Evolutionary conservation across 371 early-diverging fungal genomes (phyloP).

Genomic region (Actinomortierella ambigua): DNA sequence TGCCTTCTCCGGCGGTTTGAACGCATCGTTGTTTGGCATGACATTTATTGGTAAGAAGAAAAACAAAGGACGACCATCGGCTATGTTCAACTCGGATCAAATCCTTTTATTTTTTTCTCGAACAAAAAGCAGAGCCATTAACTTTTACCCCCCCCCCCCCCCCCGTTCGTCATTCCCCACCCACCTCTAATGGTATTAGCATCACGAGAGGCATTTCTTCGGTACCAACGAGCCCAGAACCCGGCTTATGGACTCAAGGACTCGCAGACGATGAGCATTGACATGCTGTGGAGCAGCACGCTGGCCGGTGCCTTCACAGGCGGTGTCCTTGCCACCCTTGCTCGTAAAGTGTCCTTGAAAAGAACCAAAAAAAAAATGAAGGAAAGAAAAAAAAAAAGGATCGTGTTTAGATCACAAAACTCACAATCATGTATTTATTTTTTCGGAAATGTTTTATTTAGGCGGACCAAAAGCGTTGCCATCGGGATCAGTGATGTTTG

Average conservation of each 20-base stretch:
- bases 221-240: slow-evolving; percentile 59
- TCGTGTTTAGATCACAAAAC: not conserved
- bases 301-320: slow-evolving; percentile 64
- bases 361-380: too few relatives aligned
- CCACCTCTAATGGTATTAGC: slow-evolving; percentile 32
- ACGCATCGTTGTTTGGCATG: slow-evolving; percentile 52
- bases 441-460: slow-evolving; percentile 8
- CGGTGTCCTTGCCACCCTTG: slow-evolving; percentile 56
- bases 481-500: slow-evolving; percentile 61
- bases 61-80: not conserved
- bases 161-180: not conserved
- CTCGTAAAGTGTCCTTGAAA: slow-evolving; percentile 42
- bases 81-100: not conserved
- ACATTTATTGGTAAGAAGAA: slow-evolving; percentile 53
- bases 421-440: not conserved
- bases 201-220: slow-evolving; percentile 58
- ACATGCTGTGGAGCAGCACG: slow-evolving; percentile 61
- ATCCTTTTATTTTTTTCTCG: not conserved
- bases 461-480: slow-evolving; percentile 57
- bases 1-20: slow-evolving; percentile 47
- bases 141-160: not conserved
- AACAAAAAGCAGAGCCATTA: not conserved
- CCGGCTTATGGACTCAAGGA: slow-evolving; percentile 60
- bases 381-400: too few relatives aligned
- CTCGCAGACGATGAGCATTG: slow-evolving; percentile 60